Evolutionary conservation across 352 stramenopile genomes (phyloP), one percentile per base, ranked within the genome.

Genomic region (Elongisporangium prolatum): DNA sequence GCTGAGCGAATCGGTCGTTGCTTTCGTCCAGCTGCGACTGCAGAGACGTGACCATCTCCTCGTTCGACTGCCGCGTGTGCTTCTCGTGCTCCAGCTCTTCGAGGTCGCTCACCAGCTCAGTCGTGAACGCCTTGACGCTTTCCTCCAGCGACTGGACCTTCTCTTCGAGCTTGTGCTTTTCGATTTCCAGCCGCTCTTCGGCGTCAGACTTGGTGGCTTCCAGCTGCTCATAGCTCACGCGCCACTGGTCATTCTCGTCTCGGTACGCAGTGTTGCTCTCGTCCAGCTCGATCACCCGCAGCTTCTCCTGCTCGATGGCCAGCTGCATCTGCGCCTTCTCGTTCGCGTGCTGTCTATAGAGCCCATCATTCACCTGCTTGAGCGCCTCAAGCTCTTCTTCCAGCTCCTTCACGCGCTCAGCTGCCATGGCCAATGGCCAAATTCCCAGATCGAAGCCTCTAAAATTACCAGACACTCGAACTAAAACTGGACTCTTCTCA

Each of bases 311-410:
- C 64, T 89, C 80, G 28, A 89, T 81, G 2, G 73, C 69, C 25
- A 84, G 67, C 56, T 93, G 83, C 77, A 91, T 91, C 57, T 88
- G 77, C 22, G 77, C 77, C 62, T 93, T 91, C 21, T 90, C 83
- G 52, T 87, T 84, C 4, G 79, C 78, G 54, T 85, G 80, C 48
- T 89, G 76, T 48, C 71, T 69, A 37, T 88, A 86, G 0, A 90
- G 64, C 38, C 67, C 60, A 40, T 91, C 84, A 61, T 87, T 84
- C 14, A 69, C 74, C 50, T 79, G 58, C 16, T 76, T 73, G 14
- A 89, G 69, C 51, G 75, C 67, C 8, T 69, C 67, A 14, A 86
- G 63, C 54, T 91, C 77, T 20, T 87, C 67, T 49, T 86, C 68
- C n/a, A 75, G 65, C 34, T 52, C 62, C 47, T 75, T 71, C 44